Evolutionary conservation across 73 alveolate genomes (phyloP), one percentile per base, ranked within the genome.

Genomic region (Stentor roeselii): DNA sequence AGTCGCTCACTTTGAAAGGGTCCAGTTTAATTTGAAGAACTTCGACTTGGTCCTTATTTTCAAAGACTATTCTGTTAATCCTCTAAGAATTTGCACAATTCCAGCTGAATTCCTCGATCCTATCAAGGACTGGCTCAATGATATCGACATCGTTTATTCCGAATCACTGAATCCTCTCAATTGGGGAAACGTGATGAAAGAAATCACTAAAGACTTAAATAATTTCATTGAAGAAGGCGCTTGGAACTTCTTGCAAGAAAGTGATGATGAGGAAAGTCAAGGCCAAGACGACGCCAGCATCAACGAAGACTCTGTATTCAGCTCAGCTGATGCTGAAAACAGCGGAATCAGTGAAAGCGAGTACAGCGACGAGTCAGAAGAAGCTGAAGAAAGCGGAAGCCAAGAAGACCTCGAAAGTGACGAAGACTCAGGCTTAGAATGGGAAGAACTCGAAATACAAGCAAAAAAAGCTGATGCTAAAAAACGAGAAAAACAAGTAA

Each of bases 31-130:
- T 76, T 89, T 96, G 59, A 96, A 94, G 88, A 92, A 94, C 94
- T 96, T 96, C 85, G 99, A 96, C 90, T 89, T 96, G 96, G 98
- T 95, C 42, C 86, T 96, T 60, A 84, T 96, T 39, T 96, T 88
- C 84, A 94, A 94, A 87, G 98, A 96, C 88, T 92, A 89, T 41
- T 87, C 95, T 59, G 86, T 67, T 40, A 91, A 97, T 3, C 87
- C 91, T 78, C 91, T 92, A 77, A 82, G 97, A 77, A 95, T 95
- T 38, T 67, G 92, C 89, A 85, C 97, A 4, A 95, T 95, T 76
- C 98, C 99, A 3, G 86, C 91, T 61, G 99, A 93, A 82, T 82
- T 80, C 83, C 86, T 93, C 59, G 99, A 95, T 74, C 86, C 85
- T 83, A 86, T 95, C 21, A 95, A 95, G 82, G 86, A 88, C 50